phyloP scores from a whole-genome alignment of 176 grass and related monocot genomes.

The Otatea glauca region DNA sequence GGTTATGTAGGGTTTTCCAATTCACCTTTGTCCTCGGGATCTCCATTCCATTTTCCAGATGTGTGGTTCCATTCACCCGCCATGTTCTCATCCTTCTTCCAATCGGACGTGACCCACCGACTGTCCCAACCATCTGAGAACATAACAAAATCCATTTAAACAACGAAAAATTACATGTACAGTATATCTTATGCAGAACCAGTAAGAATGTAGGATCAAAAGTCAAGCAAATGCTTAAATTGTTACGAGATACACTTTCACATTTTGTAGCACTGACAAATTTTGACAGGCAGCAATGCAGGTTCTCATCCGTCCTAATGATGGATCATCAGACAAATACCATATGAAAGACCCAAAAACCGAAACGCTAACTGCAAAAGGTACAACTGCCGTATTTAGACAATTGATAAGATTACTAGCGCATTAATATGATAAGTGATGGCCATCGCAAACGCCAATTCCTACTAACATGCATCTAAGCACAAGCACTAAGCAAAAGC shows the following conservation, averaged over 20 bases:
- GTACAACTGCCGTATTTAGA: not conserved
- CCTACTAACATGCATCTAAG: not conserved
- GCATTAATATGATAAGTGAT: not conserved
- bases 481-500: not conserved
- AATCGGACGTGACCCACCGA: constrained; percentile 86
- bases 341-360: not conserved
- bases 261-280: not conserved
- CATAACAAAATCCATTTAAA: constrained; percentile 31
- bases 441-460: not conserved
- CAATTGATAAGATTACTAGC: not conserved
- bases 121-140: constrained; percentile 81
- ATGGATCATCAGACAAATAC: not conserved
- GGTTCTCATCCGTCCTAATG: not conserved
- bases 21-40: constrained; percentile 83
- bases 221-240: not conserved
- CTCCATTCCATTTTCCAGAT: constrained; percentile 84
- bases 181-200: not conserved
- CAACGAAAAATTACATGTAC: not conserved
- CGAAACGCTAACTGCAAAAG: not conserved
- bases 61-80: constrained; percentile 93
- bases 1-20: not conserved
- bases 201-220: not conserved
- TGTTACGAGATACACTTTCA: not conserved
- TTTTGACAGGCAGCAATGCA: not conserved
- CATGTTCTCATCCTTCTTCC: constrained; percentile 81